Evolutionary conservation across 2,329 filamentous ascomycete genomes (phyloP).

Genomic region (Aspergillus bombycis): DNA sequence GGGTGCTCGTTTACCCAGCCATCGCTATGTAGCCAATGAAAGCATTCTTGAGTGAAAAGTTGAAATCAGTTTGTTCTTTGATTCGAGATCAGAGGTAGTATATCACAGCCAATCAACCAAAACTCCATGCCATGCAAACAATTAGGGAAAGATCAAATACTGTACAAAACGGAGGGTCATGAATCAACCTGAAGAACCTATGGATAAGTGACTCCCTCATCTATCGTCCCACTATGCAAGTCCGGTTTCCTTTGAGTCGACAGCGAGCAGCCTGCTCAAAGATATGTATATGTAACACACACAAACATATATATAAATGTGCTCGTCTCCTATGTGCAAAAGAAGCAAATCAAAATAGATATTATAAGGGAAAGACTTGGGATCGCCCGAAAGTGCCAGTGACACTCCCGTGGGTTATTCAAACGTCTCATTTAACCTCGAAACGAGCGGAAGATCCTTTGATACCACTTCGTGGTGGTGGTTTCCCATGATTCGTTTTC

Average conservation of each 20-base stretch:
- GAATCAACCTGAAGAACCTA: neutral
- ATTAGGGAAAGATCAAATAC: conserved; percentile 6
- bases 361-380: neutral
- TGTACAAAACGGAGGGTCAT: conserved; percentile 13
- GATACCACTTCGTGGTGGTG: conserved; percentile 22
- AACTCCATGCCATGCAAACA: conserved; percentile 21
- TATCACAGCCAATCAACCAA: conserved; percentile 10
- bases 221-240: neutral
- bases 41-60: neutral
- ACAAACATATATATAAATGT: neutral
- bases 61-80: neutral
- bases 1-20: neutral
- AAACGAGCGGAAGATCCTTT: conserved; percentile 15
- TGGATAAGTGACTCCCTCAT: neutral
- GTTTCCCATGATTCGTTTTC: conserved; percentile 41
- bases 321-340: conserved; percentile 2
- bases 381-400: neutral
- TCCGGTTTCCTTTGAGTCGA: neutral
- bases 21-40: neutral
- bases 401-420: neutral
- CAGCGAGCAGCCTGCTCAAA: neutral
- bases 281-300: neutral
- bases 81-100: neutral
- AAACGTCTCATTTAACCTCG: conserved; percentile 9
- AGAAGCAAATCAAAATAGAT: conserved; percentile 1